Evolutionary conservation across 768 basidiomycete species (phyloP).

Genomic region (Punctularia strigosozonata): DNA sequence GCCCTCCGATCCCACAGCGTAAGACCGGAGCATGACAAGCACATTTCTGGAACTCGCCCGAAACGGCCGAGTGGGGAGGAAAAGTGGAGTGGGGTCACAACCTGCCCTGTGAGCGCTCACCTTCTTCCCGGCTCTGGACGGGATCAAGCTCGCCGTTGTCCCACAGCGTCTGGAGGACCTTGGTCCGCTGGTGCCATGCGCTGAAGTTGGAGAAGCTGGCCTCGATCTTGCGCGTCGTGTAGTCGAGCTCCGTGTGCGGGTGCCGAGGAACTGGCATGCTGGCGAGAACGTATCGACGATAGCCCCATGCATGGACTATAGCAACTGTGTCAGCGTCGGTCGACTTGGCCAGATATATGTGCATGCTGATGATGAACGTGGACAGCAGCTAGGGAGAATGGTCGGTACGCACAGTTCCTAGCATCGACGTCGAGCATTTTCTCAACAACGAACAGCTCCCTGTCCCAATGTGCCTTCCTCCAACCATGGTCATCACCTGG

Average conservation of each 20-base stretch:
- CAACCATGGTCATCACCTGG: conserved; percentile 49
- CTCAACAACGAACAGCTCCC: conserved; percentile 80
- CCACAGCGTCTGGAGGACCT: conserved; percentile 62
- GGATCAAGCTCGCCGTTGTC: conserved; percentile 39
- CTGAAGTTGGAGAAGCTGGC: conserved; percentile 95
- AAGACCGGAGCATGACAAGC: too few species aligned
- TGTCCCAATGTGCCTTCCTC: conserved; percentile 74
- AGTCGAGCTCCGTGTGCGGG: conserved; percentile 61
- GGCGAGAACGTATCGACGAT: conserved; percentile 75
- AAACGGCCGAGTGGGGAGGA: too few species aligned
- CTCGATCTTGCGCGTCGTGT: conserved; percentile 85
- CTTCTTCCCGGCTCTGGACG: conserved; percentile 51
- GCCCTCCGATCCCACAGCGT: too few species aligned
- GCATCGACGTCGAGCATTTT: conserved; percentile 87
- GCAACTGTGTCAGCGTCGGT: too few species aligned
- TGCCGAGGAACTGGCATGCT: conserved; percentile 51
- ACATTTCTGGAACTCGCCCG: too few species aligned
- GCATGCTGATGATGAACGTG: too few species aligned
- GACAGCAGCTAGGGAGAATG: not conserved
- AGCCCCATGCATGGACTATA: conserved; percentile 90
- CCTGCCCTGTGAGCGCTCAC: conserved; percentile 24
- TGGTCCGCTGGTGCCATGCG: conserved; percentile 97
- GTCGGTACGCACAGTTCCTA: conserved; percentile 67
- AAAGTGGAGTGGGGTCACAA: not conserved
- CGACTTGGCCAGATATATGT: too few species aligned